phyloP scores from a whole-genome alignment of 140 eudicot genomes.

The Erigeron philadelphicus region DNA sequence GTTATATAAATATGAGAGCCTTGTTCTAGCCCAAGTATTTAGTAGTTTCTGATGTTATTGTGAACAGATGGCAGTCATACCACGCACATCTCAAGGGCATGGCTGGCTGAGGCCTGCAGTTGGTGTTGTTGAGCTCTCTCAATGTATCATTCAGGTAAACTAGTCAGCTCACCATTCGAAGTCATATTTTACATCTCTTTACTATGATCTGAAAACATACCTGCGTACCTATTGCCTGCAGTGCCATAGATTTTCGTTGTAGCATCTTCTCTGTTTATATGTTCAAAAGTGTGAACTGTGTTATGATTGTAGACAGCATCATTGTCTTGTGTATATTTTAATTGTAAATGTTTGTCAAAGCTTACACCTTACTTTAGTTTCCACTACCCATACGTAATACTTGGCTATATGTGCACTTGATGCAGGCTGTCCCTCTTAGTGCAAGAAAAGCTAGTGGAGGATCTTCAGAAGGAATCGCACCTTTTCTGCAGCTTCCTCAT shows the following conservation, averaged over 20 bases:
- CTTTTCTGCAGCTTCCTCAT: slow-evolving; percentile 93
- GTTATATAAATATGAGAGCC: background rate
- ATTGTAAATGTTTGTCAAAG: background rate
- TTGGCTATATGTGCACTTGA: background rate
- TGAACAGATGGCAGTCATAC: slow-evolving; percentile 81
- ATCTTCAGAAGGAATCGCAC: slow-evolving; percentile 72
- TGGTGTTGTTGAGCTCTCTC: slow-evolving; percentile 92
- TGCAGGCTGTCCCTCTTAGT: slow-evolving; percentile 91
- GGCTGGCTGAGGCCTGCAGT: slow-evolving; percentile 97
- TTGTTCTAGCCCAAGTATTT: slow-evolving; percentile 5
- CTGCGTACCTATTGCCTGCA: background rate
- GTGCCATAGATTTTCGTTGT: background rate
- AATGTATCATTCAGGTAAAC: slow-evolving; percentile 78
- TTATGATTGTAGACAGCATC: slow-evolving; percentile 9
- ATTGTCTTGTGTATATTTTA: background rate
- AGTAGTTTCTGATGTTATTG: slow-evolving; percentile 2
- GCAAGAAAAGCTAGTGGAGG: slow-evolving; percentile 81
- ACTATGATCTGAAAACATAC: background rate
- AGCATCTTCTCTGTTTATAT: background rate
- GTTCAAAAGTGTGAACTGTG: background rate
- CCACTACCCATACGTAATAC: background rate
- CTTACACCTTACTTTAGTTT: slow-evolving; percentile 7
- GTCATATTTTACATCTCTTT: background rate
- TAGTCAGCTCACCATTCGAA: slow-evolving; percentile 9
- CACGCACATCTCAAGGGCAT: slow-evolving; percentile 89